Evolutionary conservation across 768 basidiomycete species (phyloP).

Genomic region (Lentinula raphanica): DNA sequence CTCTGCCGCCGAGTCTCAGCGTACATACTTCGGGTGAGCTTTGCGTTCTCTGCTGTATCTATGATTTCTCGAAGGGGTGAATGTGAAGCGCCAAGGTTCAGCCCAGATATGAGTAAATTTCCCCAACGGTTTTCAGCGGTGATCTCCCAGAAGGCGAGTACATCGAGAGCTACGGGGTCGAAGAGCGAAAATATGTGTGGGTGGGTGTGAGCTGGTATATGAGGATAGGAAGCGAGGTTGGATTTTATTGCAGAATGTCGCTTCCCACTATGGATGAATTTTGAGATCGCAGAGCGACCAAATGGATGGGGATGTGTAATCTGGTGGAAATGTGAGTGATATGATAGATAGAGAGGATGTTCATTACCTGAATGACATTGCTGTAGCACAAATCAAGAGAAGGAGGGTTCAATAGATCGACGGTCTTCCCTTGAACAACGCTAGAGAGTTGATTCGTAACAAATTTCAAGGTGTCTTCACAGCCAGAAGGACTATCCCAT

Average conservation of each 20-base stretch:
- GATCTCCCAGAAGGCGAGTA: conserved; percentile 75
- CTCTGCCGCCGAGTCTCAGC: conserved; percentile 83
- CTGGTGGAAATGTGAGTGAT: neutral
- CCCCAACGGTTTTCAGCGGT: conserved; percentile 57
- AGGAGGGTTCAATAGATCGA: conserved; percentile 42
- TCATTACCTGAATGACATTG: conserved; percentile 40
- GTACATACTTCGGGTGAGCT: conserved; percentile 81
- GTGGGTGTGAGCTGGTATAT: conserved; percentile 50
- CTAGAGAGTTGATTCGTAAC: conserved; percentile 44
- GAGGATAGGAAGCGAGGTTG: conserved; percentile 37
- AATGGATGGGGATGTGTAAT: neutral
- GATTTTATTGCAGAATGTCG: conserved; percentile 39
- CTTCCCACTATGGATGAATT: conserved; percentile 41
- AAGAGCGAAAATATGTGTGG: conserved; percentile 74
- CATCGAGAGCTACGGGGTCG: conserved; percentile 65
- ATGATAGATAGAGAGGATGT: conserved; percentile 8
- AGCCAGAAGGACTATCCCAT: conserved; percentile 31
- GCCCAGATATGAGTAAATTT: conserved; percentile 49
- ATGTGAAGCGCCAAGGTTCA: conserved; percentile 64
- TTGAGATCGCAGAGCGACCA: conserved; percentile 22
- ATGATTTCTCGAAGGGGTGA: conserved; percentile 60
- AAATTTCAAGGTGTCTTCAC: conserved; percentile 42
- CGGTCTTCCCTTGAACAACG: conserved; percentile 44
- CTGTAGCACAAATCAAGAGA: conserved; percentile 47
- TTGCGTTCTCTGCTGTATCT: conserved; percentile 52